These are phyloP conservation scores for Hymenoscyphus albidus DNA, from an alignment of 2,329 filamentous ascomycete genomes.

Conservation along the genomic window DNA sequence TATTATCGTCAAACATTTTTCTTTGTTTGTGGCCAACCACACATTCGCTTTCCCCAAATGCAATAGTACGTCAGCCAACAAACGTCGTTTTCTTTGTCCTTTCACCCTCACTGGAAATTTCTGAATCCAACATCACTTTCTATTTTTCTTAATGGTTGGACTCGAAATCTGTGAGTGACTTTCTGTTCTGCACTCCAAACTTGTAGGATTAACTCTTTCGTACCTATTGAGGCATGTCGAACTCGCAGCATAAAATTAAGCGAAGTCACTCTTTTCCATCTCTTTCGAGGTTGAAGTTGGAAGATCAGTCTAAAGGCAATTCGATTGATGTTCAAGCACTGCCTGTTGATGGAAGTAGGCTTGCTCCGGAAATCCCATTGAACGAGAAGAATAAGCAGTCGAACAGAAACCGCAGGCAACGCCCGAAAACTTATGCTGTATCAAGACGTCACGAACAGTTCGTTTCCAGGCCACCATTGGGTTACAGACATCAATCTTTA, in stretches of 20 bases:
- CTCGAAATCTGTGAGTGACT: background rate
- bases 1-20: background rate
- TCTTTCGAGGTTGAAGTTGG: background rate
- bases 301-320: background rate
- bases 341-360: background rate
- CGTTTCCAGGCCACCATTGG: background rate
- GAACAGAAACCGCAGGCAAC: background rate
- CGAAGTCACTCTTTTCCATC: background rate
- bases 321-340: background rate
- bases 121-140: too few species aligned
- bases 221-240: background rate
- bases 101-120: background rate
- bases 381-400: background rate
- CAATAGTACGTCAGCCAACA: background rate
- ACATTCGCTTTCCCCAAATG: background rate
- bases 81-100: background rate
- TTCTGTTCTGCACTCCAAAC: background rate
- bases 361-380: background rate
- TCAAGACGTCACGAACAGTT: background rate
- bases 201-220: background rate
- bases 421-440: background rate
- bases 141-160: background rate
- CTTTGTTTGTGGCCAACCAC: slow-evolving; percentile 1
- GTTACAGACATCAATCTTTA: background rate
- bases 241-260: background rate